Evolutionary conservation across 345 rosid genomes (phyloP), one percentile per base, ranked within the genome.

Genomic region (Dovyalis caffra): DNA sequence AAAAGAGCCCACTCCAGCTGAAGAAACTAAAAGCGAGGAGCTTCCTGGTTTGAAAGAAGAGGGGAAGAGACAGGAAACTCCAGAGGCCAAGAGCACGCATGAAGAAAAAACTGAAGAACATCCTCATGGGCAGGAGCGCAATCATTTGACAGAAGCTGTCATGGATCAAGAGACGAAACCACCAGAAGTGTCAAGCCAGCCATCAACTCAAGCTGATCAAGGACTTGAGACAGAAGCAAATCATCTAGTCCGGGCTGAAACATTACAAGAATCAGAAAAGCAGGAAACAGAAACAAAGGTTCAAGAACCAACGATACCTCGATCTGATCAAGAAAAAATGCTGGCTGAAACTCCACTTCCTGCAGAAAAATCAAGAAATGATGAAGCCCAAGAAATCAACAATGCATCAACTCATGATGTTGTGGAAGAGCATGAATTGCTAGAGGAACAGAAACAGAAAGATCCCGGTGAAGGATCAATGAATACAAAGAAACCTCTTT

Each of bases 361-460:
- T 20, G 58, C 31, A 32, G 21, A 14, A 2, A 64, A 51, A 8
- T 21, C 53, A 18, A 62, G 47, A 14, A 45, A 33, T 23, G 34
- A 62, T 33, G 77, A 66, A 32, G 32, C 28, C 16, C 2, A 14
- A 16, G 21, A 43, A 31, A 23, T 45, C 75, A 68, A 63, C 40
- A 75, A 66, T 43, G 61, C 43, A 29, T 66, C 28, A 0, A 37
- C n/a, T 10, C n/a, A 33, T 35, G 51, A 51, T 21, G 60, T 70
- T 72, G 45, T 8, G 2, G 32, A 73, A 29, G 71, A 80, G 66
- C 12, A 32, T 9, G 71, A 51, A 81, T 26, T 20, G 12, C 4
- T 32, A 18, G 70, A 72, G 66, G 29, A 23, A 47, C 76, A 70
- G 63, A 77, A 63, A 66, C 75, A 76, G 72, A 75, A 69, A 69